Percentiles rank a stretch among this genome's conserved stretches.
Evolutionary conservation across 371 early-diverging fungal genomes (phyloP).

Genomic region (Mortierella sp.): DNA sequence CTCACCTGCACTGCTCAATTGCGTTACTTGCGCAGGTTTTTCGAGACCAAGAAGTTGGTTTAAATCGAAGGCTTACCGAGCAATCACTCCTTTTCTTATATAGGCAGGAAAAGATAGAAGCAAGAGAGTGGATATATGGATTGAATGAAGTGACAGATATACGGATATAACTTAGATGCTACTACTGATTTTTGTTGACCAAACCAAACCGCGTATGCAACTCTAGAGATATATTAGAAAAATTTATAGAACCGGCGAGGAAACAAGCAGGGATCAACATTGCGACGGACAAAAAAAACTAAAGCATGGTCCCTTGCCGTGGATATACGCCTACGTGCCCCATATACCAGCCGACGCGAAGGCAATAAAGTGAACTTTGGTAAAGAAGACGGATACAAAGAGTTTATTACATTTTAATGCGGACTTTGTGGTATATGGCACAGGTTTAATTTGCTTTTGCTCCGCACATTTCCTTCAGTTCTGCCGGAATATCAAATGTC

Average conservation of each 20-base stretch:
- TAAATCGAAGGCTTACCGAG: conserved; percentile 42
- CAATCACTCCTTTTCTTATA: neutral
- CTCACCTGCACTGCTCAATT: conserved; percentile 92
- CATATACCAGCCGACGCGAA: too few species aligned
- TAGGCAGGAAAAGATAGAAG: neutral
- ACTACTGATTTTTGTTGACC: neutral
- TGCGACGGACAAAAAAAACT: too few species aligned
- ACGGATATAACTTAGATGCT: neutral
- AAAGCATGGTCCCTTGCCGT: too few species aligned
- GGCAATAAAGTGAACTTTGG: too few species aligned
- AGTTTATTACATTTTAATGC: too few species aligned
- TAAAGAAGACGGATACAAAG: neutral
- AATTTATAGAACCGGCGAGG: too few species aligned
- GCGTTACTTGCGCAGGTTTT: conserved; percentile 90
- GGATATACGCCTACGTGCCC: too few species aligned
- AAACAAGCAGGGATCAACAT: too few species aligned
- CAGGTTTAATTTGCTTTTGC: neutral
- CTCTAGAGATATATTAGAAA: too few species aligned
- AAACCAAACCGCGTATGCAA: too few species aligned
- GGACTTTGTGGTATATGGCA: neutral
- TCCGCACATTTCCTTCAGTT: conserved; percentile 19
- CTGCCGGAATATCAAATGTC: conserved; percentile 21
- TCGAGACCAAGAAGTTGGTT: conserved; percentile 94
- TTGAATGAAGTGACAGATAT: neutral
- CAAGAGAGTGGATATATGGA: too few species aligned